Conservation (phyloP, 2,329 filamentous ascomycete species). For the Podosphaera fusca region DNA sequence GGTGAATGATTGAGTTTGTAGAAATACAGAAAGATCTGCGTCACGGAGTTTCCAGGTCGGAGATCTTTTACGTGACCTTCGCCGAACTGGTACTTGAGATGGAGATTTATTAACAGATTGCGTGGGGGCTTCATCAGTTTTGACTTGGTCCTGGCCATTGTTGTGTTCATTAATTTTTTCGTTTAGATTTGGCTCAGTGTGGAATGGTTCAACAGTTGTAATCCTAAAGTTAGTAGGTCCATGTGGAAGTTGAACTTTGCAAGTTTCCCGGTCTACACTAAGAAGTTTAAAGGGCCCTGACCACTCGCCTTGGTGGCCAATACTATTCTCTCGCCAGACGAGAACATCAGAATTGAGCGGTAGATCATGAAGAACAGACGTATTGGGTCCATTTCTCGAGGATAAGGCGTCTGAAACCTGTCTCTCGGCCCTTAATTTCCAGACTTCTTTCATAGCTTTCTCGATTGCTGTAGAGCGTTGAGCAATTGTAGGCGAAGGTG, state of each 20-base stretch:
- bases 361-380: constrained; percentile 1
- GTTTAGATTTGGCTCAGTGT: not conserved
- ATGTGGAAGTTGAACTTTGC: not conserved
- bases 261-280: not conserved
- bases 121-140: constrained; percentile 1
- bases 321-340: too few relatives aligned
- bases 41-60: not conserved
- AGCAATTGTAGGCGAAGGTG: not conserved
- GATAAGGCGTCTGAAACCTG: constrained; percentile 1
- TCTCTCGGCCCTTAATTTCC: constrained; percentile 1
- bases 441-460: constrained; percentile 4
- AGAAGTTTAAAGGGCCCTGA: not conserved
- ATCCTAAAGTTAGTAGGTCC: constrained; percentile 1
- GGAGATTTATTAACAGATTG: not conserved
- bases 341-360: not conserved
- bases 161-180: not conserved
- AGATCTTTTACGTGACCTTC: not conserved
- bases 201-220: not conserved
- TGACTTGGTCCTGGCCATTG: not conserved
- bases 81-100: not conserved
- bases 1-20: too few relatives aligned
- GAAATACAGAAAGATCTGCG: not conserved
- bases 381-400: constrained; percentile 1
- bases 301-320: too few relatives aligned
- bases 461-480: constrained; percentile 1